Base-by-base conservation (phyloP, 495 filamentous ascomycete species). In the Podospora conica region DNA sequence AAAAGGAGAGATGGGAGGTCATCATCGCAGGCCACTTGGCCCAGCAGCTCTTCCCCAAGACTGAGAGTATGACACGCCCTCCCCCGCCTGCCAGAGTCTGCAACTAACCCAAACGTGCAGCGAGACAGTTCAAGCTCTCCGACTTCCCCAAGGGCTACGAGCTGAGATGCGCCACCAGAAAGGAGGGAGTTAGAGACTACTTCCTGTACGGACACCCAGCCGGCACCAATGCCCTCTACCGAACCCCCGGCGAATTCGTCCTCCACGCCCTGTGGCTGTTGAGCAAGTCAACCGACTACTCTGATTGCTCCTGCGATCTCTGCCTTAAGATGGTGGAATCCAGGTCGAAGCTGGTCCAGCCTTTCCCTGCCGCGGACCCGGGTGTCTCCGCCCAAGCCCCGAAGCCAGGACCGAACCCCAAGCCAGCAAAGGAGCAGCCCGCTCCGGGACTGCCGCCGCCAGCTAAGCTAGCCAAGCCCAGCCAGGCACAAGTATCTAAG, bases 131-230 rank as follows among this genome's bases (percentile, higher is more conserved):
- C 66, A 73, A 73, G 58, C 75, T 76, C 22, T 71, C 63, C n/a
- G 58, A 12, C 18, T 66, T 77, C 55, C 75, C 75, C 29, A 67
- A 61, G 33, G 75, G 74, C 7, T 77, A 76, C 58, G 71, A 75
- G 64, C 63, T 77, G 23, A 68, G 75, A 57, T 70, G 65, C 20
- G 69, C 71, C 58, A 61, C 68, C 25, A 60, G 68, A 12, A 72
- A 70, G 28, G 69, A 67, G n/a, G 61, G 62, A n/a, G 65, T 58
- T 24, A 66, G 72, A n/a, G 79, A 81, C 61, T 77, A 76, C 60
- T 79, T 77, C 63, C 66, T 80, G 9, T 82, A 77, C 29, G 80
- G 80, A 15, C 79, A 81, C 60, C 80, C 80, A 1, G 67, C 67
- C 7, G 75, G 78, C 0, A 60, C 63, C 12, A 74, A 71, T 53